These are phyloP conservation scores for Globisporangium splendens DNA, from an alignment of 352 stramenopile genomes.

Conservation along the genomic window DNA sequence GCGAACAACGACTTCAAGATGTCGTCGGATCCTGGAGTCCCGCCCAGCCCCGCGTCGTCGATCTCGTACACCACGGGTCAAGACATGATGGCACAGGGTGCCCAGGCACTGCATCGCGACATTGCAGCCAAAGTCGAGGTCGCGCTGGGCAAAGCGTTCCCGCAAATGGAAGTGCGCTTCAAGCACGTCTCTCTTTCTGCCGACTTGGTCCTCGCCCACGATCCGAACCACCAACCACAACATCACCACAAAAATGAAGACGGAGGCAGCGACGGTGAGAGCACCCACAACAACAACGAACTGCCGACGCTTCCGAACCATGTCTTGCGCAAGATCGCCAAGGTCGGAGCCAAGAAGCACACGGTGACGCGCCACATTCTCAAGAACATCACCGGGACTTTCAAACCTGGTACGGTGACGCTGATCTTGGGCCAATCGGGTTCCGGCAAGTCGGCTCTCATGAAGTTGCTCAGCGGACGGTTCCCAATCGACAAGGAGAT, in stretches of 20 bases:
- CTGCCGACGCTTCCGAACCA: conserved; percentile 37
- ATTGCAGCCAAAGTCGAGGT: conserved; percentile 30
- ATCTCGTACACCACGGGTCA: conserved; percentile 25
- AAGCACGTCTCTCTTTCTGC: conserved; percentile 39
- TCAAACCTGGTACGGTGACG: conserved; percentile 49
- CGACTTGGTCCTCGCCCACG: conserved; percentile 25
- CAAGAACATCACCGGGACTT: conserved; percentile 21
- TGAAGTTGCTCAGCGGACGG: conserved; percentile 53
- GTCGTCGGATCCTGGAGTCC: too few species aligned
- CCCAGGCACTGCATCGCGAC: conserved; percentile 31
- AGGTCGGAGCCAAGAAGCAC: conserved; percentile 13
- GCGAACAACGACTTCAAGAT: too few species aligned
- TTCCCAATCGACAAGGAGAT: conserved; percentile 47
- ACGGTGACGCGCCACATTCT: conserved; percentile 15
- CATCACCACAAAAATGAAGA: conserved; percentile 1
- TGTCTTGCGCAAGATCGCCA: conserved; percentile 27
- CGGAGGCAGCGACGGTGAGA: not conserved
- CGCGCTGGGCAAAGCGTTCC: conserved; percentile 31
- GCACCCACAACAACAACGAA: conserved; percentile 19
- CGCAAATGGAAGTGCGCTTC: conserved; percentile 50
- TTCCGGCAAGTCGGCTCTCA: conserved; percentile 34
- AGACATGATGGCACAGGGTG: conserved; percentile 28
- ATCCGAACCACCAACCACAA: conserved; percentile 1
- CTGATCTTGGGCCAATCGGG: conserved; percentile 50
- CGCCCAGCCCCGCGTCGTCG: too few species aligned